phyloP scores from a whole-genome alignment of 2,329 filamentous ascomycete genomes.

The Fusarium pininemorale region DNA sequence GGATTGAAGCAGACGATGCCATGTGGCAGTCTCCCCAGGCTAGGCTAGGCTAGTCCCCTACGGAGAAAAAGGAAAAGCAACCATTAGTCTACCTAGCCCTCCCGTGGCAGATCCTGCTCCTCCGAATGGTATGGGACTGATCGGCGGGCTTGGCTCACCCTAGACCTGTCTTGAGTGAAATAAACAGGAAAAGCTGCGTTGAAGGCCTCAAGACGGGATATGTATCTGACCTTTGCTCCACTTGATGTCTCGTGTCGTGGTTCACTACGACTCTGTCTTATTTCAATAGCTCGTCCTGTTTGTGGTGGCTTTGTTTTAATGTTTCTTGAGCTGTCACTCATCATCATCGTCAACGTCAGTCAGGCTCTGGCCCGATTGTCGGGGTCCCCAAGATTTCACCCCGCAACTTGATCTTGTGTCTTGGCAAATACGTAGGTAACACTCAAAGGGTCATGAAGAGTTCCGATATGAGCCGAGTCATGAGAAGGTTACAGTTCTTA shows the following conservation, averaged over 20 bases:
- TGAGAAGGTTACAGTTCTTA: neutral
- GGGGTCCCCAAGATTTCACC: constrained; percentile 24
- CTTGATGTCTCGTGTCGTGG: neutral
- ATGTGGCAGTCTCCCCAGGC: constrained; percentile 31
- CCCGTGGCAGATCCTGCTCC: constrained; percentile 10
- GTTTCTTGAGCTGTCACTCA: neutral
- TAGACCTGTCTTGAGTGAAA: constrained; percentile 6
- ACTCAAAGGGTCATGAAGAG: neutral
- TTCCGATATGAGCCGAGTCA: constrained; percentile 11
- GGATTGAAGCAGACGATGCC: constrained; percentile 32
- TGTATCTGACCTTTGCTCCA: neutral
- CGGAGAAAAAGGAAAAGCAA: constrained; percentile 7
- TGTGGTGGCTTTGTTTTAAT: neutral
- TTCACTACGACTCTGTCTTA: neutral
- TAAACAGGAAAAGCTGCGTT: neutral
- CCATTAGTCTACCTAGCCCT: constrained; percentile 10
- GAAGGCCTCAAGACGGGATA: constrained; percentile 22
- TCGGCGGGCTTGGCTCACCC: constrained; percentile 25
- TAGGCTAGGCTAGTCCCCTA: neutral
- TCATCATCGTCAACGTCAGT: neutral
- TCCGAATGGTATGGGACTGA: constrained; percentile 10
- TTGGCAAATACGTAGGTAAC: constrained; percentile 11
- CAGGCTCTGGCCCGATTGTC: constrained; percentile 15
- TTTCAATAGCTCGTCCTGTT: neutral
- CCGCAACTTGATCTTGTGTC: constrained; percentile 1